Evolutionary conservation across 164 flowering plant genomes (phyloP), one percentile per base, ranked within the genome.

Genomic region (Piper betle): DNA sequence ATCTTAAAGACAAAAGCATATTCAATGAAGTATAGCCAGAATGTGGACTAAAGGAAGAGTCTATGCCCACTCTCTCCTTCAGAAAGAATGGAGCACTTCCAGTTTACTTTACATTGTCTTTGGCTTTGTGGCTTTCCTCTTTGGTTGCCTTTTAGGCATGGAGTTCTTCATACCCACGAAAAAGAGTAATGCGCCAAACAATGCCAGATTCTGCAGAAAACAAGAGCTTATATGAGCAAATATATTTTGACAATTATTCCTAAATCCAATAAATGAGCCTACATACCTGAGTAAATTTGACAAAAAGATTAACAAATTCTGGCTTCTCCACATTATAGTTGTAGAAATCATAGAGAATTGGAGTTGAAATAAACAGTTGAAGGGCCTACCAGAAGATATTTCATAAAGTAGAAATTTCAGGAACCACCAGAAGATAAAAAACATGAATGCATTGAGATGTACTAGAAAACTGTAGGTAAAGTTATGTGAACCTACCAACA

Each of bases 91-190:
- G 50, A 43, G 50, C 50, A 41, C 43, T 41, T 4, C 18, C 57
- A 25, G 39, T 16, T 7, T 1, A 20, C 3, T 37, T 55, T 75
- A 84, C 40, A n/a, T 60, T 17, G 82, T 72, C 73, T 86, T 86
- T 16, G 84, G 5, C 46, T 82, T 71, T 75, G 57, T 71, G 64
- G 60, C 62, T 73, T 71, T 77, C 76, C 77, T 83, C 74, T 77
- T 86, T 33, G 52, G 59, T 54, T 76, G 74, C 73, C 83, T 80
- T 74, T 69, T 78, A 9, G 78, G 76, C 33, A 76, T 63, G 3
- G 84, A 76, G 70, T 77, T 84, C 75, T 80, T 86, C 87, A 84
- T 84, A 39, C 87, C 89, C 2, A 84, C 69, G 69, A 82, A 86
- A 60, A 80, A 86, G n/a, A 86, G 73, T 65, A 86, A 56, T 10